A percentile compares a stretch with the other conserved stretches of the same genome.
Evolutionary conservation across 371 early-diverging fungal genomes (phyloP).

Genomic region (Dinochytrium kinnereticum): DNA sequence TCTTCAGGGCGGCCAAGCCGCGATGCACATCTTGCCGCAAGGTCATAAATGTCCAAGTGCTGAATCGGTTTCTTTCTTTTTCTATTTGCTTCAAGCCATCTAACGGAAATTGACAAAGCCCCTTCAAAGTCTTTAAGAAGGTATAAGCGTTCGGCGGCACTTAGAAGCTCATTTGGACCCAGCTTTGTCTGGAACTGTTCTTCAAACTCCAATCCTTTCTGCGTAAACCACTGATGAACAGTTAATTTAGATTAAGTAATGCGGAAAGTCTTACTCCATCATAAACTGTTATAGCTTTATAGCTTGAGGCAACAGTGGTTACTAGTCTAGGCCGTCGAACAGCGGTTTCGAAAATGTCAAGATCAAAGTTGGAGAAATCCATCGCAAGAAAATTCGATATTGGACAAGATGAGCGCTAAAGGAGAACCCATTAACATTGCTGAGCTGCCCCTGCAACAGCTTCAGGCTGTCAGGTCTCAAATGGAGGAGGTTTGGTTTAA

Average conservation of each 20-base stretch:
- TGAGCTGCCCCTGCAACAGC: slow-evolving; percentile 81
- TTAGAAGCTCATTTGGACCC: slow-evolving; percentile 14
- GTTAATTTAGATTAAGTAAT: background rate
- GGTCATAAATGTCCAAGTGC: slow-evolving; percentile 2
- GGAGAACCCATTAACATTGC: slow-evolving; percentile 73
- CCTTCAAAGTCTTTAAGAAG: background rate
- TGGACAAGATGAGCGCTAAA: background rate
- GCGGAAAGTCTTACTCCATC: slow-evolving; percentile 2
- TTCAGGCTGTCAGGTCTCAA: slow-evolving; percentile 83
- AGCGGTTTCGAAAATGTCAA: background rate
- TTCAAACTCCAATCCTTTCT: background rate
- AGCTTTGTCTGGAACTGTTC: slow-evolving; percentile 15
- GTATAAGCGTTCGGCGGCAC: background rate
- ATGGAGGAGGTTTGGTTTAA: slow-evolving; percentile 75
- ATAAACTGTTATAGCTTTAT: background rate
- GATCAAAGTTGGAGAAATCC: slow-evolving; percentile 6
- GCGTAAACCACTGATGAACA: slow-evolving; percentile 8
- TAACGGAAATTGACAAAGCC: background rate
- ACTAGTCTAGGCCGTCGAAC: background rate
- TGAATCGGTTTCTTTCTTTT: slow-evolving; percentile 12
- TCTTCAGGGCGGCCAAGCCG: background rate
- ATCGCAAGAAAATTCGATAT: background rate
- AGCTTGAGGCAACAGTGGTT: background rate
- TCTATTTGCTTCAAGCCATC: slow-evolving; percentile 2
- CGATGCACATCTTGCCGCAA: background rate